A percentile compares a stretch with the other conserved stretches of the same genome.
Evolutionary conservation across 148 eudicot genomes (phyloP).

Genomic region (Dysphania ambrosioides): DNA sequence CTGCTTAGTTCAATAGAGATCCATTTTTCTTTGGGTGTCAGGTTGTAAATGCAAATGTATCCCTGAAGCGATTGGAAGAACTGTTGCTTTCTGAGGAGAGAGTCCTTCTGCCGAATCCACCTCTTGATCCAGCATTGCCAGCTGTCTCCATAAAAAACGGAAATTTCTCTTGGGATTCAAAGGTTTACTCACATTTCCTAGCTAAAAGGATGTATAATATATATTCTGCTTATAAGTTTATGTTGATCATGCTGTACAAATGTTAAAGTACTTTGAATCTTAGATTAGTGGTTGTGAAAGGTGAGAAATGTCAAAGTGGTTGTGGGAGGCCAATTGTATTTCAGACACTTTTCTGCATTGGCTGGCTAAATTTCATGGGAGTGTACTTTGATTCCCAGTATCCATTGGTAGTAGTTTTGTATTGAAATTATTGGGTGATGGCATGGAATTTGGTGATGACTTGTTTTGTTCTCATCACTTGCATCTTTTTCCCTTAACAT

Average conservation of each 20-base stretch:
- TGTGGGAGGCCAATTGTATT: too few relatives aligned
- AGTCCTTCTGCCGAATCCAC: constrained; percentile 77
- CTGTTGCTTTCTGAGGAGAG: constrained; percentile 88
- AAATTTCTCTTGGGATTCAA: constrained; percentile 84
- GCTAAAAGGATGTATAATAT: neutral
- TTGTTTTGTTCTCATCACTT: neutral
- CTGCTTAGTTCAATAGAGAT: neutral
- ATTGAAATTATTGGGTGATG: neutral
- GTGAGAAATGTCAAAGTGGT: too few relatives aligned
- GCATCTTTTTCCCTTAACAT: neutral
- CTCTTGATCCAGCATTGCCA: constrained; percentile 70
- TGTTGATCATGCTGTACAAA: too few relatives aligned
- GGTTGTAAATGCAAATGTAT: constrained; percentile 92
- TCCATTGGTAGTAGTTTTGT: neutral
- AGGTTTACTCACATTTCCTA: constrained; percentile 41
- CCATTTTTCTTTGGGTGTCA: constrained; percentile 22
- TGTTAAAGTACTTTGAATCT: too few relatives aligned
- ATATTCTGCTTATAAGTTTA: too few relatives aligned
- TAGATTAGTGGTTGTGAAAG: too few relatives aligned
- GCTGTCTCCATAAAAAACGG: constrained; percentile 82
- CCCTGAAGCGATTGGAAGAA: constrained; percentile 88
- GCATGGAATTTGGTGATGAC: neutral
- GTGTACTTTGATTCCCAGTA: neutral
- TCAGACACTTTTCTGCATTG: too few relatives aligned
- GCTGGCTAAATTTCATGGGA: too few relatives aligned